These are phyloP conservation scores for Schizosaccharomyces osmophilus DNA, from an alignment of 805 yeast species.

Conservation along the genomic window DNA sequence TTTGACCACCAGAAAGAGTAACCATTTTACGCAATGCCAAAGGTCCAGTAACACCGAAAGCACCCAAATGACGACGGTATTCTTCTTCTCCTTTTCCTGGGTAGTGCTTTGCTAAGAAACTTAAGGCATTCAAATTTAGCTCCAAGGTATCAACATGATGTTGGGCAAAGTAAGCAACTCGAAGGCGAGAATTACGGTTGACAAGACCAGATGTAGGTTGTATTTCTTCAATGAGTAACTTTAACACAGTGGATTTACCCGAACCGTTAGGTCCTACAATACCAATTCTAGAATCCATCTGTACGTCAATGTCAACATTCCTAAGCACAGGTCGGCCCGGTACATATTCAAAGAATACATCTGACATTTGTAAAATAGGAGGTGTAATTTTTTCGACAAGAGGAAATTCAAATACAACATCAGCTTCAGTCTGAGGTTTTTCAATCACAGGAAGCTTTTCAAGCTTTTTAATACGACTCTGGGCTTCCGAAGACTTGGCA, in stretches of 20 bases:
- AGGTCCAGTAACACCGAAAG: constrained; percentile 91
- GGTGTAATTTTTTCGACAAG: constrained; percentile 85
- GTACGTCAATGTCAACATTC: constrained; percentile 71
- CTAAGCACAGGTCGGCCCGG: constrained; percentile 38
- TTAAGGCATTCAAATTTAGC: constrained; percentile 55
- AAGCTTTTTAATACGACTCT: constrained; percentile 85
- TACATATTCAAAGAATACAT: constrained; percentile 62
- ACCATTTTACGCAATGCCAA: constrained; percentile 78
- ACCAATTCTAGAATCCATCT: constrained; percentile 84
- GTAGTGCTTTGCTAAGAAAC: constrained; percentile 72
- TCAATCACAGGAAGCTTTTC: constrained; percentile 84
- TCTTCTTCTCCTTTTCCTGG: constrained; percentile 94
- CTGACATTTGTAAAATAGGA: constrained; percentile 71
- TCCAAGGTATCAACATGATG: constrained; percentile 98
- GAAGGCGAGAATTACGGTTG: constrained; percentile 55
- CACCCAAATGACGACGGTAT: constrained; percentile 85
- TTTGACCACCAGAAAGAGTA: constrained; percentile 88
- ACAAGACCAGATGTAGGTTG: constrained; percentile 56
- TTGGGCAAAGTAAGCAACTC: constrained; percentile 94
- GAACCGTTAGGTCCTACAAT: constrained; percentile 97
- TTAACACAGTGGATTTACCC: constrained; percentile 89
- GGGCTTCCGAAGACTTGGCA: constrained; percentile 92
- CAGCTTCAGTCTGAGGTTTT: constrained; percentile 81
- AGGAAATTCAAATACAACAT: constrained; percentile 70
- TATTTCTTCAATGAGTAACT: constrained; percentile 55